Percentiles rank a stretch among this genome's conserved stretches.
Evolutionary conservation across 2,329 filamentous ascomycete genomes (phyloP).

Genomic region (Dothistroma septosporum): DNA sequence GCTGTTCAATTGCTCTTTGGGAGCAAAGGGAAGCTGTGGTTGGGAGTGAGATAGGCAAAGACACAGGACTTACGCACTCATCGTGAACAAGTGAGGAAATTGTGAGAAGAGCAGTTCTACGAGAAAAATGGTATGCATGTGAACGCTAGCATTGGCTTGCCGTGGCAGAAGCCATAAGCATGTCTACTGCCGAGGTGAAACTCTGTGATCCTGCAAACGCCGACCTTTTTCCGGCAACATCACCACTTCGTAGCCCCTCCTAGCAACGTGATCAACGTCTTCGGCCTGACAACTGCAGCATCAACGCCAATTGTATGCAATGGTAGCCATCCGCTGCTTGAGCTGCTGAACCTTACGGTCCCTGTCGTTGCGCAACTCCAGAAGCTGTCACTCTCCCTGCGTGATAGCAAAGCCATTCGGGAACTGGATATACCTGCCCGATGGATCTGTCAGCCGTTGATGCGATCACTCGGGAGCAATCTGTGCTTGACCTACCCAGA

Average conservation of each 20-base stretch:
- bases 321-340: neutral
- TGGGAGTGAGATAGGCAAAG: neutral
- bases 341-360: neutral
- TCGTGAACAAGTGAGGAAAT: neutral
- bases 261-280: neutral
- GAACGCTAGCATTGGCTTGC: neutral
- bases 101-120: neutral
- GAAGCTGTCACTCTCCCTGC: neutral
- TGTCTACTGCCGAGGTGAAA: neutral
- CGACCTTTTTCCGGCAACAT: neutral
- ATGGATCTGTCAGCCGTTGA: neutral
- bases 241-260: too few species aligned
- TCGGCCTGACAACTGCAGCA: neutral
- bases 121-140: neutral
- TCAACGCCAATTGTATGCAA: neutral
- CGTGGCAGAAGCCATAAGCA: neutral
- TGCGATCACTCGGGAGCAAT: neutral
- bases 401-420: neutral
- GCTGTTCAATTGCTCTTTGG: neutral
- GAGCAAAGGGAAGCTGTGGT: neutral
- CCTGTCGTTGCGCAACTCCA: neutral
- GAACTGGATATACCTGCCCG: neutral
- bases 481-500: neutral
- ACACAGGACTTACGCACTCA: constrained; percentile 1
- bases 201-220: neutral